Base-by-base conservation (phyloP, 2,329 filamentous ascomycete genomes). In the Cladosporium sp. region DNA sequence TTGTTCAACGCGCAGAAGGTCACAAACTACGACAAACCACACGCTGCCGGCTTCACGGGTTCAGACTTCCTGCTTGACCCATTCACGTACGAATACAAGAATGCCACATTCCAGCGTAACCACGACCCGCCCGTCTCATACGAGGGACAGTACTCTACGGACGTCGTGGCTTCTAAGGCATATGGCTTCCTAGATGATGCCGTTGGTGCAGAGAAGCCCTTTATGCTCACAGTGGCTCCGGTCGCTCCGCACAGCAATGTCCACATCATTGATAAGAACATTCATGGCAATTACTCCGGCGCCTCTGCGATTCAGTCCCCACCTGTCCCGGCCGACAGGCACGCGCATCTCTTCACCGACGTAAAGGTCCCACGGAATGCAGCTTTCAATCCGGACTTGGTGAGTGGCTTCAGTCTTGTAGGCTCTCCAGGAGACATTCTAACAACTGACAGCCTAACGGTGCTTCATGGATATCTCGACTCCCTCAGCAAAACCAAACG, bases 211-310 rank as follows among this genome's bases (percentile, higher is more conserved):
- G 67, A 74, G 0, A 72, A 76, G n/a, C 86, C 86, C 0, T 89
- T 88, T 68, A 88, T 89, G 63, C 65, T 89, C 3, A 77, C 76
- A 0, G 73, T 86, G 8, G 81, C 85, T 0, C 86, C 85, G 0
- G 75, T 84, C 5, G 84, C 81, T 0, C 85, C 86, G 0, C 86
- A 89, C 59, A 50, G 48, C 48, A 50, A 50, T 31, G 48, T 50
- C 6, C 48, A 50, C n/a, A 14, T 31, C 18, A 37, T 50, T 7
- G 48, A 50, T 33, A 50, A 37, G 40, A 50, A 50, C 10, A 35
- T 50, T 9, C 32, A 50, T 16, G 48, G 48, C 11, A 50, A 50
- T 35, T 50, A 50, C 40, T 43, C 40, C 7, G 48, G 40, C 32
- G 8, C 40, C 14, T 50, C 48, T 7, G 48, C 40, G 7, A 37